phyloP scores from a whole-genome alignment of 495 filamentous ascomycete species.

The Stereocaulon alpinum region DNA sequence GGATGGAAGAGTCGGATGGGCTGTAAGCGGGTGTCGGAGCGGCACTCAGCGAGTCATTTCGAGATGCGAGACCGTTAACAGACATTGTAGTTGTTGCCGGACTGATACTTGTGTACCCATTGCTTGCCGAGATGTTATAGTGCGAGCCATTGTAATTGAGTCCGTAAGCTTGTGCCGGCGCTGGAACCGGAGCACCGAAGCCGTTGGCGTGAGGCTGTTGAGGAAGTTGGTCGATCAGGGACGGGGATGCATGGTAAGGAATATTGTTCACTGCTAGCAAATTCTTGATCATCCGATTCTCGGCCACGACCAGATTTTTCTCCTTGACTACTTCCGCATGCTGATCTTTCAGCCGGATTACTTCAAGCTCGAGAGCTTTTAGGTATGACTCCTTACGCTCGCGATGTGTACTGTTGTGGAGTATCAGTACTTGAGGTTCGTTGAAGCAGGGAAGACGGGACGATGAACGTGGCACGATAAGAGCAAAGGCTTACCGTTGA shows the following conservation, averaged over 20 bases:
- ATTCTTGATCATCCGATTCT: constrained; percentile 19
- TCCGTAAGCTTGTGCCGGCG: background rate
- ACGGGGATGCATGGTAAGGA: background rate
- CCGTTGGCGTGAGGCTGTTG: background rate
- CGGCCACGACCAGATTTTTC: constrained; percentile 50
- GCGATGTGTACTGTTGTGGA: constrained; percentile 63
- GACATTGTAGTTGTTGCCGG: constrained; percentile 1
- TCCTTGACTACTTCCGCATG: constrained; percentile 33
- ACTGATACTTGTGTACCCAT: background rate
- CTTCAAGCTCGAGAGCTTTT: constrained; percentile 49
- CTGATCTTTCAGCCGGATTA: background rate
- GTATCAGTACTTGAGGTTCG: background rate
- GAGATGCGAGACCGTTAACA: background rate
- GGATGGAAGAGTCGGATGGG: background rate
- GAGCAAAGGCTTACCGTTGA: constrained; percentile 55
- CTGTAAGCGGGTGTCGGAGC: constrained; percentile 1
- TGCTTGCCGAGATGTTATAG: background rate
- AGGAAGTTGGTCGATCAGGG: background rate
- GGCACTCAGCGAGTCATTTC: background rate
- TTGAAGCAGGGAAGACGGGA: background rate
- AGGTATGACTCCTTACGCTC: constrained; percentile 78
- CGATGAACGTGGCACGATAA: background rate
- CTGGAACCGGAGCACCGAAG: constrained; percentile 24
- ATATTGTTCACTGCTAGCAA: background rate
- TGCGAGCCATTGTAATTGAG: background rate